A percentile compares a stretch with the other conserved stretches of the same genome.
Conservation (phyloP, 2,329 filamentous ascomycete species). For the Monilinia aucupariae region DNA sequence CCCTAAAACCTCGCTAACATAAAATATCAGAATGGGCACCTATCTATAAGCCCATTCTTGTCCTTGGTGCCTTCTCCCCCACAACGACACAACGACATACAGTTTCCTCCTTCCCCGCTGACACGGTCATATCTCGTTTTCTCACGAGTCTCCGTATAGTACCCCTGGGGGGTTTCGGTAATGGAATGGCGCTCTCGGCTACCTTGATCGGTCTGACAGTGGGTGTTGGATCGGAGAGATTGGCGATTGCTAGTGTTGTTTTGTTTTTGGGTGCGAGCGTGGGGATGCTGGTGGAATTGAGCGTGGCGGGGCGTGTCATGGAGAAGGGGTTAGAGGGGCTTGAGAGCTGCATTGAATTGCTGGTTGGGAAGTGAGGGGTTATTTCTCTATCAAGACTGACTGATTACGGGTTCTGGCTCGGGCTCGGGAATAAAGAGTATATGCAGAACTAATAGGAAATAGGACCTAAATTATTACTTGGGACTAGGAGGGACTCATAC, state of each 20-base stretch:
- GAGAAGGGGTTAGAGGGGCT: slow-evolving; percentile 21
- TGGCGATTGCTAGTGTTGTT: slow-evolving; percentile 46
- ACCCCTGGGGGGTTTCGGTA: slow-evolving; percentile 50
- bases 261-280: slow-evolving; percentile 39
- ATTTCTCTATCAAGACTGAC: neutral
- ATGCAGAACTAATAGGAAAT: neutral
- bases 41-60: slow-evolving; percentile 52
- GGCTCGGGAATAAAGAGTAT: no score
- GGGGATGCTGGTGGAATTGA: slow-evolving; percentile 26
- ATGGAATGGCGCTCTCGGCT: slow-evolving; percentile 43
- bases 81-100: slow-evolving; percentile 47
- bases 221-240: slow-evolving; percentile 41
- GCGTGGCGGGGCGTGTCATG: slow-evolving; percentile 22
- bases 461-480: neutral
- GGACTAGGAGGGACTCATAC: neutral
- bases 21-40: slow-evolving; percentile 46
- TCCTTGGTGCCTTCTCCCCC: slow-evolving; percentile 47
- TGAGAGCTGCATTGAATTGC: slow-evolving; percentile 20
- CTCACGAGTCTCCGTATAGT: slow-evolving; percentile 54
- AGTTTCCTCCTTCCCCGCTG: slow-evolving; percentile 50
- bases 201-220: slow-evolving; percentile 47
- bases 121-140: slow-evolving; percentile 54
- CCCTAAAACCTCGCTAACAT: neutral
- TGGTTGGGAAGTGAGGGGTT: slow-evolving; percentile 4
- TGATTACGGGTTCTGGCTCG: neutral